phyloP scores from a whole-genome alignment of 306 rosid species.

The Psophocarpus tetragonolobus region DNA sequence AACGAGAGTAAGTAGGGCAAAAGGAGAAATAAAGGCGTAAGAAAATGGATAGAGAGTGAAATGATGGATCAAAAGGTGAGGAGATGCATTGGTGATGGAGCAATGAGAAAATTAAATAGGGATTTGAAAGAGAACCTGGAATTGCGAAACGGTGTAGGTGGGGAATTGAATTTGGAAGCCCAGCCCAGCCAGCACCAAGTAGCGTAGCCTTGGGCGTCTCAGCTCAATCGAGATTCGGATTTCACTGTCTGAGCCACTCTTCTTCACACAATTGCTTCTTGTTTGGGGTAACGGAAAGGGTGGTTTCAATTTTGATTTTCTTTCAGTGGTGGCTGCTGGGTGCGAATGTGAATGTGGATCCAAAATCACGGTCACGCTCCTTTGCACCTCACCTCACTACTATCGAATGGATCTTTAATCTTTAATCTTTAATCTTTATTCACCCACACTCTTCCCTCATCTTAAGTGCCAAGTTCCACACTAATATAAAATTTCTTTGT shows the following conservation, averaged over 20 bases:
- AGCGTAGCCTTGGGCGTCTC: neutral
- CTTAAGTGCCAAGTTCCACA: neutral
- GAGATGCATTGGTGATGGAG: neutral
- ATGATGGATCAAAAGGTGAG: neutral
- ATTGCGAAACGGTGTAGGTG: neutral
- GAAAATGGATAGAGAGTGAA: neutral
- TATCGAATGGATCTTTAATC: constrained; percentile 27
- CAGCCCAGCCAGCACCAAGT: constrained; percentile 8
- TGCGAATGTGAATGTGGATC: constrained; percentile 34
- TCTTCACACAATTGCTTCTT: neutral
- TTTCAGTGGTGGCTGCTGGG: neutral
- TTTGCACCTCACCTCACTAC: neutral
- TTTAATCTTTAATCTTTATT: too few species aligned
- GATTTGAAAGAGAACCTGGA: constrained; percentile 8
- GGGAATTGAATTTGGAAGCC: neutral
- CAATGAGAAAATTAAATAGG: neutral
- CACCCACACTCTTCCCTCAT: neutral
- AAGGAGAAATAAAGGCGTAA: neutral
- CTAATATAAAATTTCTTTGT: neutral
- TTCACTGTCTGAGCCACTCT: neutral
- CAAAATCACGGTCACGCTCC: neutral
- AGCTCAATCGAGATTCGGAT: constrained; percentile 18
- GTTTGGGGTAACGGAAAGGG: neutral
- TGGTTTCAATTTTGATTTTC: constrained; percentile 17
- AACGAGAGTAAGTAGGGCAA: constrained; percentile 22